Evolutionary conservation across 495 filamentous ascomycete species (phyloP).

Genomic region (Xylaria intraflava): DNA sequence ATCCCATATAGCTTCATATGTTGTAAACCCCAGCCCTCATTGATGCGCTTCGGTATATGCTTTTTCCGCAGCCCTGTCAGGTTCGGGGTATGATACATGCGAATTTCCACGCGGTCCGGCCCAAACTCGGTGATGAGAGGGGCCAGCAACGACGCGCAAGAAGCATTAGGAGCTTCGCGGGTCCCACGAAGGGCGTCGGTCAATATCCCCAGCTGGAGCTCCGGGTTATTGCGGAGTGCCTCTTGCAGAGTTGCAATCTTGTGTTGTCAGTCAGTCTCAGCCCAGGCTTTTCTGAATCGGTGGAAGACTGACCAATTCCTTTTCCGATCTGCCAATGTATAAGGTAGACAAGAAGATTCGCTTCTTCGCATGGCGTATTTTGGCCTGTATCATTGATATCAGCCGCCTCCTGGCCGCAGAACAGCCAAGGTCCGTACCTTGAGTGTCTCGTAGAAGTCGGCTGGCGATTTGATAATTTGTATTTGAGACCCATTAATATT

Average conservation of each 20-base stretch:
- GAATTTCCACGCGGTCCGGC: slow-evolving; percentile 77
- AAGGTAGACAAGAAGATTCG: slow-evolving; percentile 89
- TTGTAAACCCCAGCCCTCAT: slow-evolving; percentile 97
- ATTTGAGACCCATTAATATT: slow-evolving; percentile 77
- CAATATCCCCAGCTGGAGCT: slow-evolving; percentile 83
- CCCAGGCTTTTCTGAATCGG: not conserved
- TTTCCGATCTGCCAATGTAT: slow-evolving; percentile 91
- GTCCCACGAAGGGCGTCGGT: slow-evolving; percentile 90
- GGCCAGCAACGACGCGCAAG: slow-evolving; percentile 82
- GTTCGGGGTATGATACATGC: slow-evolving; percentile 98
- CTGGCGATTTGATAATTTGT: slow-evolving; percentile 67
- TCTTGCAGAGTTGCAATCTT: slow-evolving; percentile 71
- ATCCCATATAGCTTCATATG: slow-evolving; percentile 99
- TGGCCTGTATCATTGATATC: slow-evolving; percentile 44
- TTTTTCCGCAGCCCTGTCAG: slow-evolving; percentile 80
- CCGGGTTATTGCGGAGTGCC: slow-evolving; percentile 64
- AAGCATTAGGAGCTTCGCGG: slow-evolving; percentile 78
- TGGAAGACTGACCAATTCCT: slow-evolving; percentile 59
- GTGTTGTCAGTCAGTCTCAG: slow-evolving; percentile 3
- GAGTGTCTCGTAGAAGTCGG: slow-evolving; percentile 79
- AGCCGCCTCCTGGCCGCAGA: slow-evolving; percentile 7
- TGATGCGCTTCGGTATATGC: slow-evolving; percentile 78
- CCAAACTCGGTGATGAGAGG: slow-evolving; percentile 79
- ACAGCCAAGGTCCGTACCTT: slow-evolving; percentile 51
- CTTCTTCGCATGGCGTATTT: slow-evolving; percentile 69